Evolutionary conservation across 2,329 filamentous ascomycete species (phyloP), one percentile per base, ranked within the genome.

Genomic region (Fusarium metavorans): DNA sequence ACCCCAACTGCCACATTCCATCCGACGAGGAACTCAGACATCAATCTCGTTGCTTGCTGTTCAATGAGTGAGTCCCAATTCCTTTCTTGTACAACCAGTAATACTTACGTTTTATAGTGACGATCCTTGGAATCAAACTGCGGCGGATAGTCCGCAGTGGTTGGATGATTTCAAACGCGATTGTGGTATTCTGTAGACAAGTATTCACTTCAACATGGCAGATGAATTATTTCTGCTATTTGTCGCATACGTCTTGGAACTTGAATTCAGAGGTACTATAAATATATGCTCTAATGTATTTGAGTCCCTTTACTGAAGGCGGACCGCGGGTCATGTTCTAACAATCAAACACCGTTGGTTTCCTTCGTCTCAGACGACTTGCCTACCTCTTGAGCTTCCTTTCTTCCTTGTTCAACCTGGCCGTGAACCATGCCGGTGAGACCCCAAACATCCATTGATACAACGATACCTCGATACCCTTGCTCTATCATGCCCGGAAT

Each of bases 61-160:
- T 75, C 13, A 81, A 81, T 13, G 79, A 81, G 80, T 81, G 30
- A 75, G 79, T 57, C 0, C 3, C 4, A 1, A 13, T 7, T 43
- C 14, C 3, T 18, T n/a, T 1, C 0, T 14, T 4, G 1, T 27
- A 4, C 9, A 14, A 8, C 3, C 9, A 11, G 13, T 2, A 27
- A 13, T 48, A 61, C 32, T 30, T 10, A 75, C 43, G 3, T 13
- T n/a, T 16, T 1, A 1, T 60, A 88, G 87, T 64, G 89, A 90
- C 61, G 88, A 90, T 71, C 87, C 87, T 4, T 89, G 88, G 86
- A 90, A 90, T 73, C 86, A 88, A 72, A 90, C 88, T 0, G 85
- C 87, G 0, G 89, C 88, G 5, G 88, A 90, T 73, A 89, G 90
- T 65, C 83, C 82, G 1, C 88, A 90, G 74, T 90, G 89, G 89